Base-by-base conservation (phyloP, 768 basidiomycete species). In the Tulasnella sp. region DNA sequence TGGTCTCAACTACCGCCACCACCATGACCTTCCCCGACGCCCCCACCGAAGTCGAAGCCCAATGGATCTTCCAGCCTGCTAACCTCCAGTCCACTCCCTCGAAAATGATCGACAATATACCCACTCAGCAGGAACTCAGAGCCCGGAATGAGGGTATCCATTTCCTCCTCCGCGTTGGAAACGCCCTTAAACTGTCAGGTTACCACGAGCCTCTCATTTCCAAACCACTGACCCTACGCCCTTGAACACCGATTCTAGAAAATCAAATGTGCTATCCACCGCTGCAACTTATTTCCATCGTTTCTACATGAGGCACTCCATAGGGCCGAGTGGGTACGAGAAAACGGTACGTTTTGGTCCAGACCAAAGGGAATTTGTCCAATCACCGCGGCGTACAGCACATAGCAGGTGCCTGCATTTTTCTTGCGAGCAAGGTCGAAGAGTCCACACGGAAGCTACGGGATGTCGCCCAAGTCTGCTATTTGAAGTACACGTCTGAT, bases 201-300 rank as follows among this genome's bases (percentile, higher is more conserved):
- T n/a, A 37, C 9, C n/a, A 19, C 9, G 17, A 12, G 36, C 3
- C 8, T 35, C 34, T 59, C 55, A 42, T 35, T 56, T 54, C 58
- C 59, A 61, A 58, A 52, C 59, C 32, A n/a, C 59, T 62, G 34
- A 46, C 35, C 43, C 8, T 12, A 14, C 39, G n/a, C 14, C 37
- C 25, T 36, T 17, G 7, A 5, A 27, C 12, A 25, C 6, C 27
- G 49, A 17, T 25, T 23, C 56, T 66, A 91, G 88, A 48, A 84
- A 85, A 25, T 80, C 82, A 19, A 82, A 86, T 14, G 86, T 87
- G 12, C 78, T 89, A 72, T 84, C 84, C 64, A 87, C 89, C 23
- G 86, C 89, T 23, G 86, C 87, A 23, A 86, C 84, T 5, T 91
- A 88, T 84, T 88, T 90, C 62, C 89, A 91, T 68, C 77, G 89